phyloP scores from a whole-genome alignment of 208 protist genomes.

The Acanthamoeba quina region DNA sequence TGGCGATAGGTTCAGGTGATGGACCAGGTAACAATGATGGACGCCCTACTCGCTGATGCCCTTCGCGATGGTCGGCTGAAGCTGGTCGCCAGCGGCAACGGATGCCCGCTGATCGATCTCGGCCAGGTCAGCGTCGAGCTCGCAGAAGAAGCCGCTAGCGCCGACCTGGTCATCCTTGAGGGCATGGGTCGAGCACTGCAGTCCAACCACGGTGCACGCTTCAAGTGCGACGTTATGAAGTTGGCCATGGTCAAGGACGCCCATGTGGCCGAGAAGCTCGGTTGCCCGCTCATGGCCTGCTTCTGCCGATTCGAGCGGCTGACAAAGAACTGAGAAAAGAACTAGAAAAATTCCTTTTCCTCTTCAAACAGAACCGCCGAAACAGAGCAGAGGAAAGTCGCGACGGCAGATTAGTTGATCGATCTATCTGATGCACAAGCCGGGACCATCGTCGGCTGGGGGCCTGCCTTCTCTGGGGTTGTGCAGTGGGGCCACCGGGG shows the following conservation, averaged over 20 bases:
- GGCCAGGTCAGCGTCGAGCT: not conserved
- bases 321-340: not conserved
- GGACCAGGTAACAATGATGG: not conserved
- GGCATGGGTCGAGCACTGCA: slow-evolving; percentile 30
- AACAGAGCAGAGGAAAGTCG: too few species aligned
- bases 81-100: slow-evolving; percentile 15
- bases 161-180: slow-evolving; percentile 10
- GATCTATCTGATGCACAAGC: too few species aligned
- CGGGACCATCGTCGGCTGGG: not conserved
- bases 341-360: not conserved
- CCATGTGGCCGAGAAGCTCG: slow-evolving; percentile 19
- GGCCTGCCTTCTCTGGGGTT: not conserved
- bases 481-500: not conserved
- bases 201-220: slow-evolving; percentile 7
- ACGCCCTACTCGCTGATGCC: not conserved
- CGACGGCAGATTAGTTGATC: too few species aligned
- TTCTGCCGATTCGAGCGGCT: not conserved
- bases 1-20: not conserved
- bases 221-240: slow-evolving; percentile 15
- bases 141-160: not conserved
- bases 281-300: slow-evolving; percentile 13
- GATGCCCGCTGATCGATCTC: slow-evolving; percentile 23
- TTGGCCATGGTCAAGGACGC: slow-evolving; percentile 51
- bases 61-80: not conserved
- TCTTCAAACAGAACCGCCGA: too few species aligned